Evolutionary conservation across 805 yeast species (phyloP).

Genomic region (Pichia pseudocactophila): DNA sequence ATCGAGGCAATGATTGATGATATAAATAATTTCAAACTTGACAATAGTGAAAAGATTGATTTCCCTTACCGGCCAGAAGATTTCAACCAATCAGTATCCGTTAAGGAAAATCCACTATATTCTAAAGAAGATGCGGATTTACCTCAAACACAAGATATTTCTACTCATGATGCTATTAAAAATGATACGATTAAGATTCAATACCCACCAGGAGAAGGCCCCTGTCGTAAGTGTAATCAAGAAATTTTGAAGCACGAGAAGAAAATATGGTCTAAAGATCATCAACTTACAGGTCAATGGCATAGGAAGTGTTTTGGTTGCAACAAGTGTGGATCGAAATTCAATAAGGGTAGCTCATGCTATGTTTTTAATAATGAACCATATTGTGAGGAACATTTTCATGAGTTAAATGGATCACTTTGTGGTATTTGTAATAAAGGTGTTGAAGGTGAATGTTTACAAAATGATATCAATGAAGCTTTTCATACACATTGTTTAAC

Average conservation of each 20-base stretch:
- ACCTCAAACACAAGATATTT: background rate
- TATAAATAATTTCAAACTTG: conserved; percentile 1
- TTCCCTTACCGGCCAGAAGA: no score
- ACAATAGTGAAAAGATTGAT: background rate
- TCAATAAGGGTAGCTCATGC: conserved; percentile 54
- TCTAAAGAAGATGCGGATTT: no score
- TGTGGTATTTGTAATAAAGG: conserved; percentile 66
- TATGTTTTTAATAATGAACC: conserved; percentile 77
- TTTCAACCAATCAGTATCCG: no score
- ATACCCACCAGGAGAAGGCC: conserved; percentile 59
- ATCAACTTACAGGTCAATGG: conserved; percentile 89
- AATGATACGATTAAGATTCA: background rate
- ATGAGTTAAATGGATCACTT: conserved; percentile 61
- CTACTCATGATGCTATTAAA: background rate
- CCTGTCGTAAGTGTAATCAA: conserved; percentile 65
- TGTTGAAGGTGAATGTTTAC: conserved; percentile 87
- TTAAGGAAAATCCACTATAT: no score
- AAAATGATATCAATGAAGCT: conserved; percentile 58
- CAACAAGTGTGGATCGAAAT: conserved; percentile 46
- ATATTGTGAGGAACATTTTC: conserved; percentile 73
- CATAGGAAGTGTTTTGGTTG: conserved; percentile 83
- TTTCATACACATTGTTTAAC: conserved; percentile 70
- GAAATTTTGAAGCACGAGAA: conserved; percentile 43
- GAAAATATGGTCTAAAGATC: conserved; percentile 76
- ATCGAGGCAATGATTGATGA: background rate